Evolutionary conservation across 2,329 filamentous ascomycete genomes (phyloP), one percentile per base, ranked within the genome.

Genomic region (Fusarium sp.): DNA sequence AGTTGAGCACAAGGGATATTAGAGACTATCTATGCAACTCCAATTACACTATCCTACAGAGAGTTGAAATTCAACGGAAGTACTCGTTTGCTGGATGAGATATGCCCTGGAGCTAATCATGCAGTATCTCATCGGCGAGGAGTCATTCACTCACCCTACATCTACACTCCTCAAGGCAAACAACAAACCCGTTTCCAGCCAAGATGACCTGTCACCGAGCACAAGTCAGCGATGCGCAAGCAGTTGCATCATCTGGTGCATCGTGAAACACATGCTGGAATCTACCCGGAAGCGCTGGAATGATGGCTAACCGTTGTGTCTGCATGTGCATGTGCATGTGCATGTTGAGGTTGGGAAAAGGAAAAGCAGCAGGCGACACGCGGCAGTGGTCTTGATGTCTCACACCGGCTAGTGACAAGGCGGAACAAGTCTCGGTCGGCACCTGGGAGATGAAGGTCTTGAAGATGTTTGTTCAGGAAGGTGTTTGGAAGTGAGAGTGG

Each of bases 231-330:
- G 14, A 34, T 22, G 29, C 13, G 35, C 45, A 40, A 40, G 54
- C 31, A 34, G 54, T 37, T 37, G 31, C 38, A 60, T 62, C 54
- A 40, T 50, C 29, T 50, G 24, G 34, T 58, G 22, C 38, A 58
- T 52, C 13, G n/a, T 65, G 66, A 69, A 58, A 71, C 67, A 50
- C 24, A 24, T 9, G 20, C 42, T 71, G 45, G 62, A 63, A 67
- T 67, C 31, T 45, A 16, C 45, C 59, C 8, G n/a, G 24, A 31
- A 45, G 31, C 18, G 31, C 22, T 70, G 64, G 67, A 70, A 71
- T 71, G 67, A 20, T 50, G 58, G 54, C 31, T 42, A 38, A 34
- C 22, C 56, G 61, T 59, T 69, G 66, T 57, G 45, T 50, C 45
- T 5, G 16, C 47, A 54, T 54, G 27, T 31, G 47, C 24, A 40